Conservation (phyloP, 2,329 filamentous ascomycete genomes). For the Xylaria sp. region DNA sequence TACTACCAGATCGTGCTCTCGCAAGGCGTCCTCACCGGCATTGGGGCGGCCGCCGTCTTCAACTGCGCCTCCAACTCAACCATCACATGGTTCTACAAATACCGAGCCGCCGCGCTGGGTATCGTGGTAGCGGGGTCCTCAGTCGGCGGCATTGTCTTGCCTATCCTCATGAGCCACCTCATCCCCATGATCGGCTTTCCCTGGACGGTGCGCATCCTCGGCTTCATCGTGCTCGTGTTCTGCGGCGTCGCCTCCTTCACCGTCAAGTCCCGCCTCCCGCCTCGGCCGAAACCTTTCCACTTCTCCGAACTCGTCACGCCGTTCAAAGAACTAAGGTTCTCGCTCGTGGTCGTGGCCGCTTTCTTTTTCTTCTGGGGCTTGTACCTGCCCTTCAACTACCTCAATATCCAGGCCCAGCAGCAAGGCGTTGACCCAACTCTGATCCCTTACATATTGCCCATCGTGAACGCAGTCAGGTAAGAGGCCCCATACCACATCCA, state of each 20-base stretch:
- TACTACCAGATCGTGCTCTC: constrained; percentile 57
- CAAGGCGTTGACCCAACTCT: constrained; percentile 31
- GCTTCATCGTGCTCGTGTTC: constrained; percentile 53
- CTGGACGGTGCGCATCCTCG: constrained; percentile 54
- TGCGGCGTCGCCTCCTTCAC: constrained; percentile 48
- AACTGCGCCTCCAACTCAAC: constrained; percentile 38
- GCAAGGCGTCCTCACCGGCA: constrained; percentile 50
- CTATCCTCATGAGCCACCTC: constrained; percentile 66
- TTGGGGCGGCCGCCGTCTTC: constrained; percentile 47
- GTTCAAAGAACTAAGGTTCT: constrained; percentile 54
- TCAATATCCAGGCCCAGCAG: constrained; percentile 37
- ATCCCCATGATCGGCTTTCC: constrained; percentile 55
- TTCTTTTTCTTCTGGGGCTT: constrained; percentile 40
- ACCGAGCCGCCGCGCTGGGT: constrained; percentile 35
- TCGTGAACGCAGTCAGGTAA: constrained; percentile 40
- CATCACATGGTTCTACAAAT: constrained; percentile 34
- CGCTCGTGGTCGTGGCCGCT: constrained; percentile 20
- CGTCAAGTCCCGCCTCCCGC: constrained; percentile 53
- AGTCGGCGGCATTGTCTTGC: constrained; percentile 63
- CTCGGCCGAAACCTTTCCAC: constrained; percentile 54
- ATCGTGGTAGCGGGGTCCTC: constrained; percentile 58
- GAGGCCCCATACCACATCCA: neutral
- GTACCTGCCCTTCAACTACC: constrained; percentile 38
- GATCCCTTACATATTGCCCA: constrained; percentile 37
- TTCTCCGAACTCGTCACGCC: constrained; percentile 59